Evolutionary conservation across 805 yeast species (phyloP).

Genomic region (Jamesozyma piceae): DNA sequence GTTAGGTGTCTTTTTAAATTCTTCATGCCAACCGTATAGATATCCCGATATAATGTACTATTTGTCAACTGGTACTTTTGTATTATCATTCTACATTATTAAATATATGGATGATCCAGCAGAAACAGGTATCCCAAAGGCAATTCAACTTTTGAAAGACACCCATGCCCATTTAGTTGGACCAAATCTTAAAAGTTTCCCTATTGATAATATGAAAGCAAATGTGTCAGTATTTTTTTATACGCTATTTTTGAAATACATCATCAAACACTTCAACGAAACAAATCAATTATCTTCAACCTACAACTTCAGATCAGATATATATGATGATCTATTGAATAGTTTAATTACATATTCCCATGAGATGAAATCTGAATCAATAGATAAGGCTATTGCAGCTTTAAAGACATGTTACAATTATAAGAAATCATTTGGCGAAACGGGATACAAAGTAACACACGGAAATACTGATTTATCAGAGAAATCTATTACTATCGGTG

Average conservation of each 20-base stretch:
- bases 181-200: constrained; percentile 9
- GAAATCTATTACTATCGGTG: neutral
- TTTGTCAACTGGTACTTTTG: constrained; percentile 19
- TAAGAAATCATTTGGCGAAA: neutral
- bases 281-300: neutral
- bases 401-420: constrained; percentile 2
- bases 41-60: constrained; percentile 18
- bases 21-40: constrained; percentile 16
- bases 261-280: constrained; percentile 9
- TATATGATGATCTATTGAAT: constrained; percentile 8
- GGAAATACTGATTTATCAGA: neutral
- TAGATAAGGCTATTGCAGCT: constrained; percentile 5
- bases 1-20: constrained; percentile 13
- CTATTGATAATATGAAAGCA: constrained; percentile 21
- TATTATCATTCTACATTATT: constrained; percentile 14
- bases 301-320: constrained; percentile 3
- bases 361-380: constrained; percentile 12
- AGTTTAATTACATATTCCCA: constrained; percentile 9
- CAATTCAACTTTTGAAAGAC: constrained; percentile 9
- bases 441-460: neutral
- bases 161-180: constrained; percentile 15
- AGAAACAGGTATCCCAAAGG: constrained; percentile 6
- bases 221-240: constrained; percentile 18
- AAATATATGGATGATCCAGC: constrained; percentile 13
- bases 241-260: constrained; percentile 16